Evolutionary conservation across 345 rosid genomes (phyloP), one percentile per base, ranked within the genome.

Genomic region (Dimocarpus longan): DNA sequence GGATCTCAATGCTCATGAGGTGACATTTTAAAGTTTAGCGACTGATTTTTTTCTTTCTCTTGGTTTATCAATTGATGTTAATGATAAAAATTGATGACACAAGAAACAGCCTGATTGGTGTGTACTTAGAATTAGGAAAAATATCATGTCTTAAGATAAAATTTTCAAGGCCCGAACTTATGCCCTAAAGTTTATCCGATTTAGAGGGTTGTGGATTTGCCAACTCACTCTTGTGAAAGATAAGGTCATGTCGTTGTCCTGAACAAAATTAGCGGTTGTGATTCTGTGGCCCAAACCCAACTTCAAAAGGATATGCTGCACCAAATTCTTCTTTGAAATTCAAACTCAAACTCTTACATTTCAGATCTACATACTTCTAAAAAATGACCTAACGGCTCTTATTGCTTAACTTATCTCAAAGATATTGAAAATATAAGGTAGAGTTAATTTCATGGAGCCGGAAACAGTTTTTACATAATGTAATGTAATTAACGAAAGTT

Each of bases 181-280:
- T 60, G 26, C 13, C 11, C 32, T 16, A 60, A 50, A 59, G 57
- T 48, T 50, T 56, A 82, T 82, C 82, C 82, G 64, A n/a, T 56
- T 74, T 18, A n/a, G 42, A 50, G 52, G 86, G 86, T 70, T 13
- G 57, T 44, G 76, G 18, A 16, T 77, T 64, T 24, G 74, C 81
- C 79, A 70, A 15, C 21, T 65, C 83, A 15, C 66, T 8, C 62
- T 22, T 21, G 9, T 40, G 11, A 40, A 44, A 60, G 86, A 83
- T 80, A 83, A 83, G 81, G 81, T 66, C 1, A 11, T 64, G 81
- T 75, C 85, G 9, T 22, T 13, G 42, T 59, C 68, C 37, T 22
- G 64, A 22, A 62, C 26, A 21, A 67, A 70, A 46, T 21, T 57
- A 9, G 19, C 44, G 65, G 71, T n/a, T 68, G 6, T 66, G 5